Percentiles rank a stretch among this genome's conserved stretches.
Conservation (phyloP, 2,329 filamentous ascomycete species). For the Bimuria novae-zelandiae region DNA sequence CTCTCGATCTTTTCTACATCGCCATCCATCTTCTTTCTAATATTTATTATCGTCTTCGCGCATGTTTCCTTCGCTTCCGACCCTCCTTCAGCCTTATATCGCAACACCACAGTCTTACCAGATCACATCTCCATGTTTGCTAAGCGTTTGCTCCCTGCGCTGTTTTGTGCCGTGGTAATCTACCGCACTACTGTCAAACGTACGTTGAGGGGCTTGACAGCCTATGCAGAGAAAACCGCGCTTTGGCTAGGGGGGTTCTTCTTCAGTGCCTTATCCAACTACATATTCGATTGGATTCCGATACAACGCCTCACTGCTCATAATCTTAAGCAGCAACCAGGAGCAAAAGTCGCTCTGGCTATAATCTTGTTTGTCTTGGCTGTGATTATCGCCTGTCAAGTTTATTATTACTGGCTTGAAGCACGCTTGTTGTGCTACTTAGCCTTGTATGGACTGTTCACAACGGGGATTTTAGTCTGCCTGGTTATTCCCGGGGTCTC, state of each 20-base stretch:
- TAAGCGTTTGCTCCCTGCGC: slow-evolving; percentile 81
- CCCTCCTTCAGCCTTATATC: slow-evolving; percentile 68
- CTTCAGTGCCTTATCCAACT: slow-evolving; percentile 89
- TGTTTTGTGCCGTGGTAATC: slow-evolving; percentile 83
- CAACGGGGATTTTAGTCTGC: slow-evolving; percentile 67
- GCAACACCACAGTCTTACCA: slow-evolving; percentile 52
- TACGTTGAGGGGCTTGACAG: slow-evolving; percentile 71
- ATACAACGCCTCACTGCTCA: slow-evolving; percentile 86
- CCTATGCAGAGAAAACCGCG: slow-evolving; percentile 84
- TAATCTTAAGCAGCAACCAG: slow-evolving; percentile 86
- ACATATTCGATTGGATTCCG: slow-evolving; percentile 91
- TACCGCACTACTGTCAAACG: slow-evolving; percentile 81
- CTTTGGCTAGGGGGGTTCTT: slow-evolving; percentile 89
- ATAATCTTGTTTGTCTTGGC: slow-evolving; percentile 74
- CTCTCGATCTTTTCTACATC: slow-evolving; percentile 80
- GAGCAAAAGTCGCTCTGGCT: slow-evolving; percentile 78
- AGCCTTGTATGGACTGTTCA: slow-evolving; percentile 73
- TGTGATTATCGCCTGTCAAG: slow-evolving; percentile 70
- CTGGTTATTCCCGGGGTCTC: slow-evolving; percentile 74
- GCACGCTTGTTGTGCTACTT: slow-evolving; percentile 78
- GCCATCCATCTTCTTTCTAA: slow-evolving; percentile 77
- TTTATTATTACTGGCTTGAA: slow-evolving; percentile 84
- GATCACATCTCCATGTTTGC: slow-evolving; percentile 61
- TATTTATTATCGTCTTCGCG: slow-evolving; percentile 81
- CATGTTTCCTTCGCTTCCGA: slow-evolving; percentile 89